Evolutionary conservation across 768 basidiomycete species (phyloP), one percentile per base, ranked within the genome.

Genomic region (Obba rivulosa): DNA sequence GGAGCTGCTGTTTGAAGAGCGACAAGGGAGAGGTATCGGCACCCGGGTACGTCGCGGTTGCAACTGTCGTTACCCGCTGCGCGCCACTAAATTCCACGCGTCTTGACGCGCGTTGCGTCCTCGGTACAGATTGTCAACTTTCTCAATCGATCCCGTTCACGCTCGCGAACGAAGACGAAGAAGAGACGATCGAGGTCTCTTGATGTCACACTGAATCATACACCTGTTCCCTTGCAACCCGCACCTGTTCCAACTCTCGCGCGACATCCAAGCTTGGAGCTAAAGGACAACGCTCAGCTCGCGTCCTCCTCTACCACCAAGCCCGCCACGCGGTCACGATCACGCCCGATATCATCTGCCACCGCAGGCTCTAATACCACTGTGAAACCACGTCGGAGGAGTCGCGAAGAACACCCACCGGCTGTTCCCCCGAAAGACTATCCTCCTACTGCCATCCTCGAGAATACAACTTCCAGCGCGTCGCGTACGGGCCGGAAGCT

Each of bases 331-430:
- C 75, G 81, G 18, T 60, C 48, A 50, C 66, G 48, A 69, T 81
- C 78, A 18, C 77, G 85, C 5, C 85, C 85, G 3, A 66, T 87
- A 20, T 85, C 84, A 2, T 76, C 80, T 18, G 80, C 78, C 0
- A 83, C 83, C 0, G 78, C 78, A 16, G 75, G 78, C 1, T 83
- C 83, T 2, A 77, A 78, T 57, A 72, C 76, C 17, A 84, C 83
- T 4, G 69, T 80, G 46, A 79, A 76, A 5, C 80, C 81, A 7
- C 50, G 49, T 20, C 47, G n/a, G 11, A 55, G 37, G 48, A 45
- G 46, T 41, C 43, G 8, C 57, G 53, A 2, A 58, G 52, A n/a
- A 35, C 51, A 8, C 41, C 42, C 21, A 18, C 44, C 4, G 24
- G 43, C 1, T 42, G 45, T 34, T 23, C 31, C 37, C 22, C 48